These are phyloP conservation scores for Larix kaempferi DNA, from an alignment of 75 land plant genomes.

Conservation along the genomic window DNA sequence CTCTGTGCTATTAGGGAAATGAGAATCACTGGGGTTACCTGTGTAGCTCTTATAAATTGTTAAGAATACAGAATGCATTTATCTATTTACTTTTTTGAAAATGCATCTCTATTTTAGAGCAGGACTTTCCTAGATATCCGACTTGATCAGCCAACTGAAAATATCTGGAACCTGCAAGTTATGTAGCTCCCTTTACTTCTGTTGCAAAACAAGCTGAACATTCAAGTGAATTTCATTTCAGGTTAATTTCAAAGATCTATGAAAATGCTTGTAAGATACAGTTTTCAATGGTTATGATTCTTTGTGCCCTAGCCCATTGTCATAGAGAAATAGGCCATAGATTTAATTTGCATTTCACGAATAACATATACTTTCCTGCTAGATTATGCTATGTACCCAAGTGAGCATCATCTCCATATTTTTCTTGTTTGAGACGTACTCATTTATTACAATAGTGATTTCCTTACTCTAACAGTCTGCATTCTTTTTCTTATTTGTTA, in stretches of 20 bases:
- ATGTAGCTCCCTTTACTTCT: not conserved
- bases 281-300: not conserved
- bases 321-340: not conserved
- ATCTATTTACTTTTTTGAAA: no score
- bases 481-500: not conserved
- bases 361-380: not conserved
- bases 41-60: not conserved
- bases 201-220: not conserved
- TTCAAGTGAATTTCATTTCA: not conserved
- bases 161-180: not conserved
- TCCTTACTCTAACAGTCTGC: not conserved
- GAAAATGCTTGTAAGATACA: constrained; percentile 3
- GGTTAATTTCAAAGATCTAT: not conserved
- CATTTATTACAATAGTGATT: not conserved
- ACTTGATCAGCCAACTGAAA: not conserved
- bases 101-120: not conserved
- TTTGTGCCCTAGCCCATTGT: not conserved
- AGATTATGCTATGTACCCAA: not conserved
- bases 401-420: not conserved
- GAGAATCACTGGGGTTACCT: not conserved
- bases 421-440: not conserved
- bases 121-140: not conserved
- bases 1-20: no score
- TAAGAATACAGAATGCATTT: no score
- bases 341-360: not conserved